These are phyloP conservation scores for Lactifluus hygrophoroides DNA, from an alignment of 768 basidiomycete genomes.

Conservation along the genomic window DNA sequence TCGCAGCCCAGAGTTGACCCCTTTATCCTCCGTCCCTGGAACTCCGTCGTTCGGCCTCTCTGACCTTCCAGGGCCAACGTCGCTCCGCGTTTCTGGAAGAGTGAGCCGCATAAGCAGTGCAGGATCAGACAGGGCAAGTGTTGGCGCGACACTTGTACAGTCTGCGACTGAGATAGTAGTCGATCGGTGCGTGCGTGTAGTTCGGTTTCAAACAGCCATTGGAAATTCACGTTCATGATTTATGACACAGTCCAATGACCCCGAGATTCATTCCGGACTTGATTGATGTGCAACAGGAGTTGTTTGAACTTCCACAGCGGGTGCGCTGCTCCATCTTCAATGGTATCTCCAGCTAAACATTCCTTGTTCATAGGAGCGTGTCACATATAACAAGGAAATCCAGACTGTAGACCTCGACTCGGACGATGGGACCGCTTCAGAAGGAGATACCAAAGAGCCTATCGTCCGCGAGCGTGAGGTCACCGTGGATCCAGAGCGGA, in stretches of 20 bases:
- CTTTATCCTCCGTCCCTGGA: conserved; percentile 61
- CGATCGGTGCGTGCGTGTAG: conserved; percentile 46
- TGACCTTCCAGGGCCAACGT: conserved; percentile 30
- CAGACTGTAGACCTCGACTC: conserved; percentile 65
- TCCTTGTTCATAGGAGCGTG: conserved; percentile 47
- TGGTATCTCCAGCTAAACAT: background rate
- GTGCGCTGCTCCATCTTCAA: conserved; percentile 30
- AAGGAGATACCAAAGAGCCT: conserved; percentile 70
- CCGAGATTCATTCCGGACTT: conserved; percentile 66
- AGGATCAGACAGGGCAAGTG: conserved; percentile 38
- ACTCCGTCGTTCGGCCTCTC: conserved; percentile 47
- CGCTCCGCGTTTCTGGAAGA: conserved; percentile 46
- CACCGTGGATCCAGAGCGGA: conserved; percentile 58
- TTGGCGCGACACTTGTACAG: conserved; percentile 39
- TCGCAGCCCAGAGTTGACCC: conserved; percentile 61
- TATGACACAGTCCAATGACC: conserved; percentile 45
- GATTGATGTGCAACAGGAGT: conserved; percentile 83
- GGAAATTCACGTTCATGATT: background rate
- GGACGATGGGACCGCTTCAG: conserved; percentile 41
- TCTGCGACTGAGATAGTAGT: conserved; percentile 56
- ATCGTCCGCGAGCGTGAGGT: conserved; percentile 53
- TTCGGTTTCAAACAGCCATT: background rate
- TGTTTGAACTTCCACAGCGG: conserved; percentile 85
- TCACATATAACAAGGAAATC: conserved; percentile 77
- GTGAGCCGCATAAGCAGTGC: conserved; percentile 65